Conservation (phyloP, 108 stramenopile genomes). For the Pseudonitzschia pungens region DNA sequence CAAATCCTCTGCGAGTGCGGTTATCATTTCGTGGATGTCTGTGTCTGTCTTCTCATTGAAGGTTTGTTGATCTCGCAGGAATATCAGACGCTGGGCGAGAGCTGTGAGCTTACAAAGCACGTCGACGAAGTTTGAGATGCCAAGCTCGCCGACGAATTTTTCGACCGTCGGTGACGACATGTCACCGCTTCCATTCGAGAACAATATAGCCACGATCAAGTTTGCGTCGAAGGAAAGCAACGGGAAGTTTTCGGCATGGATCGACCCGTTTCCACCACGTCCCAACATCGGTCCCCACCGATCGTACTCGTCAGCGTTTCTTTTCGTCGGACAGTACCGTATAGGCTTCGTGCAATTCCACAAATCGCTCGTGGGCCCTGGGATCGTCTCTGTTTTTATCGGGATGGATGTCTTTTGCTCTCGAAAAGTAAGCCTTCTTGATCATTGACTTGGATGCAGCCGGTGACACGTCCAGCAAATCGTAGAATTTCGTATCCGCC, state of each 20-base stretch:
- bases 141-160: slow-evolving; percentile 1
- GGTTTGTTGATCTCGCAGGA: background rate
- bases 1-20: background rate
- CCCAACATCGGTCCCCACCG: slow-evolving; percentile 18
- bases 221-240: background rate
- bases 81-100: background rate
- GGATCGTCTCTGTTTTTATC: slow-evolving; percentile 74
- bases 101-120: background rate
- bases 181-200: background rate
- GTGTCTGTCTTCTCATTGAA: background rate
- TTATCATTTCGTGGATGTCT: background rate
- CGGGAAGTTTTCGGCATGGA: background rate
- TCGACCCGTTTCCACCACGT: slow-evolving; percentile 38
- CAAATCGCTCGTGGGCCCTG: slow-evolving; percentile 64
- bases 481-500: slow-evolving; percentile 29
- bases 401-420: slow-evolving; percentile 76
- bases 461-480: slow-evolving; percentile 52
- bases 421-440: slow-evolving; percentile 76
- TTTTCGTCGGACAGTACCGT: slow-evolving; percentile 65
- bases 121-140: background rate
- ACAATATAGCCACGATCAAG: slow-evolving; percentile 3
- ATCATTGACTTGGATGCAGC: slow-evolving; percentile 58
- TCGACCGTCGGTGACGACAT: background rate
- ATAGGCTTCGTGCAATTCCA: slow-evolving; percentile 72
- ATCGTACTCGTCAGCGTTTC: slow-evolving; percentile 61